Evolutionary conservation across 2,329 filamentous ascomycete species (phyloP), one percentile per base, ranked within the genome.

Genomic region (Stachybotrys echinatus): DNA sequence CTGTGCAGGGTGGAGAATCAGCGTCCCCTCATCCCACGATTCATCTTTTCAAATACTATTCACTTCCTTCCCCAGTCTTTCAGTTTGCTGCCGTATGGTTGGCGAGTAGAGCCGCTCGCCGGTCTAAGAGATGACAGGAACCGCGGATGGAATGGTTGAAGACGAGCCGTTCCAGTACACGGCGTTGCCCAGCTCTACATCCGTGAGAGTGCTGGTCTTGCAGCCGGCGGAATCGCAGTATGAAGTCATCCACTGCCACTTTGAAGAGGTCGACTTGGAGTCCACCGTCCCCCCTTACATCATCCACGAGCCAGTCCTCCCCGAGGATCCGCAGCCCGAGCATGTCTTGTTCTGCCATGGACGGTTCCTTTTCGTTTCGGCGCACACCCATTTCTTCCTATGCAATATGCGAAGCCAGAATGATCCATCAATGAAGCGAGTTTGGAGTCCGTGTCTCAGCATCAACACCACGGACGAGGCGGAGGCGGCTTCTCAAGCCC

Each of bases 301-400:
- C 7, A 46, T 48, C 37, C 51, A 50, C 39, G 23, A 50, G 40
- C 51, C 51, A n/a, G 40, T 52, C 14, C 44, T 45, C 40, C 40
- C 42, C 27, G 39, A 50, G 3, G 42, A 48, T 21, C 27, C 49
- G 12, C 27, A 48, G 40, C 34, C 38, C 17, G 42, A 48, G 42
- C 51, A 53, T 37, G 51, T 23, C 5, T 40, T 53, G 22, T 18
- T 50, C 19, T 53, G 51, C 18, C 23, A 50, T 27, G 51, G 43
- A 19, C 23, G 21, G 20, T 37, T 53, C 6, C 42, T 53, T 2
- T 22, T 19, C 22, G 45, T 53, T 12, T 53, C 51, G 12, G 51
- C 48, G 20, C 48, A 50, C 31, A 50, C 46, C 6, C 48, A 50
- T 23, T 53, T 50, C 38, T 48, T 50, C 45, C 42, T 53, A 39